These are phyloP conservation scores for Debaryomyces subglobosus DNA, from an alignment of 1,139 yeast species.

Conservation along the genomic window DNA sequence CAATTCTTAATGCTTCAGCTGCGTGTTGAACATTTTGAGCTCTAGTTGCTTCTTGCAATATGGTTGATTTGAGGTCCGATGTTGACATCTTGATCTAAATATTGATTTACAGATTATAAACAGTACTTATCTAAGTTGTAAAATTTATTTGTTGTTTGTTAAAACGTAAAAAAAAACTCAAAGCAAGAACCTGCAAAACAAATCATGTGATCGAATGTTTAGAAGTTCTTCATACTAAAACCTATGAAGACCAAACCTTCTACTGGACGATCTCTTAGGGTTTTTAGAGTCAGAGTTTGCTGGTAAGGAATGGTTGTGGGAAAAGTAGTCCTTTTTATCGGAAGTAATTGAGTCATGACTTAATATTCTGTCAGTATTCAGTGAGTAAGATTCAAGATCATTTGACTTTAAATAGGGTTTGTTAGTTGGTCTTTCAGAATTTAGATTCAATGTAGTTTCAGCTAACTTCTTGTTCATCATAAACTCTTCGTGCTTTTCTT, in stretches of 20 bases:
- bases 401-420: neutral
- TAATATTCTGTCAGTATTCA: constrained; percentile 18
- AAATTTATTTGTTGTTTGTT: constrained; percentile 8
- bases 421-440: neutral
- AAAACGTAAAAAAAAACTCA: constrained; percentile 5
- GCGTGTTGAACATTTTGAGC: constrained; percentile 14
- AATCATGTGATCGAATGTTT: neutral
- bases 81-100: constrained; percentile 4
- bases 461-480: constrained; percentile 2
- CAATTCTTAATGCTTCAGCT: constrained; percentile 14
- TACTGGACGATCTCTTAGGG: constrained; percentile 11
- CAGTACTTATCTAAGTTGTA: constrained; percentile 14
- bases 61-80: constrained; percentile 9
- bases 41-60: constrained; percentile 8
- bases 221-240: neutral
- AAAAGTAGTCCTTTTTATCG: constrained; percentile 20
- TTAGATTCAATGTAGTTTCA: neutral
- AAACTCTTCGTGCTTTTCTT: constrained; percentile 52
- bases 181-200: constrained; percentile 4
- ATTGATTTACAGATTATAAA: constrained; percentile 9
- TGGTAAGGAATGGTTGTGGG: neutral
- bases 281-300: neutral
- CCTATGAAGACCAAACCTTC: constrained; percentile 12
- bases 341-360: constrained; percentile 15
- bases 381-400: constrained; percentile 7